Conservation (phyloP, 176 grass and related monocot species). For the Oryza brachyantha region DNA sequence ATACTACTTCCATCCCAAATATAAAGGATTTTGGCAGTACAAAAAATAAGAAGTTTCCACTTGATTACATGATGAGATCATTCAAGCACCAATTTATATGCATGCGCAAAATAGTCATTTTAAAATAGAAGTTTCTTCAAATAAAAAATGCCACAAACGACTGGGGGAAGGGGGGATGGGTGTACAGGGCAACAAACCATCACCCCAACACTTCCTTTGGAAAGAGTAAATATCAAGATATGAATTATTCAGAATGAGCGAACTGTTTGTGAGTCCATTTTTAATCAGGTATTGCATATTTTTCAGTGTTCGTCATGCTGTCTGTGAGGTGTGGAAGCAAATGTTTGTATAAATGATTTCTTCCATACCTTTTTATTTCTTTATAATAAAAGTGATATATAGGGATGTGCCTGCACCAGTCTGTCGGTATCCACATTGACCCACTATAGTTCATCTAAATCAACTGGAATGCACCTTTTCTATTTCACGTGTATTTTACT, state of each 20-base stretch:
- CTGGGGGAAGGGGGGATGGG: background rate
- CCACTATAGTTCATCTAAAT: background rate
- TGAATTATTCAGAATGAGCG: background rate
- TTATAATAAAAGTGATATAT: conserved; percentile 4
- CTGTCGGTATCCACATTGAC: too few relatives aligned
- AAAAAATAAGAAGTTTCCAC: too few relatives aligned
- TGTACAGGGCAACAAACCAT: too few relatives aligned
- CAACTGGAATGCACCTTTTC: background rate
- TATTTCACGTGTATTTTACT: background rate
- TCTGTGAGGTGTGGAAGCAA: background rate
- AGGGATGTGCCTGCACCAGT: background rate
- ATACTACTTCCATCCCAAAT: too few relatives aligned
- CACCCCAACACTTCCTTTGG: background rate
- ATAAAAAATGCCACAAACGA: too few relatives aligned
- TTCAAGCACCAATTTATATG: background rate
- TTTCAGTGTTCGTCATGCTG: background rate
- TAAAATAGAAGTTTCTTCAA: background rate
- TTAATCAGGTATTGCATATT: too few relatives aligned
- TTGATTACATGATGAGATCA: too few relatives aligned
- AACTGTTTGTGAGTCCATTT: too few relatives aligned
- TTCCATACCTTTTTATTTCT: background rate
- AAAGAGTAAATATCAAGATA: background rate
- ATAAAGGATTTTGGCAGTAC: too few relatives aligned
- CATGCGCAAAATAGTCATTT: background rate
- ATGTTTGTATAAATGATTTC: background rate